phyloP scores from a whole-genome alignment of 768 basidiomycete genomes.

The Rhizopogon vinicolor region DNA sequence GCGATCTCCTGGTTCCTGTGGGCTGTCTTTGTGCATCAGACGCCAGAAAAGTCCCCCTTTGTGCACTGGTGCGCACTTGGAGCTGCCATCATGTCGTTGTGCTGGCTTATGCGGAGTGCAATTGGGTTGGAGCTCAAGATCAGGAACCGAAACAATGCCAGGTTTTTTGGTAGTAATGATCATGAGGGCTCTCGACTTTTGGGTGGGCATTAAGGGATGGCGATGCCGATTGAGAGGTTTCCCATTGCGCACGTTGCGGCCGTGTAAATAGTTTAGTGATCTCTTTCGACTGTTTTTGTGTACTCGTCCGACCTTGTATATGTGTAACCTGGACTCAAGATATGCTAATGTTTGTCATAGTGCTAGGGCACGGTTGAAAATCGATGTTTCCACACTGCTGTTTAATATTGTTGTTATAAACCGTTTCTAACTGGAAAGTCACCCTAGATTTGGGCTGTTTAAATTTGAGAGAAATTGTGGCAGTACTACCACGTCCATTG shows the following conservation, averaged over 20 bases:
- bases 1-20: slow-evolving; percentile 65
- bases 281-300: background rate
- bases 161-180: slow-evolving; percentile 21
- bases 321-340: background rate
- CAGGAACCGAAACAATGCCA: slow-evolving; percentile 21
- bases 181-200: slow-evolving; percentile 27
- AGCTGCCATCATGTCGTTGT: slow-evolving; percentile 56
- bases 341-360: background rate
- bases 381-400: too few species aligned
- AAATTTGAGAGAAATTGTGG: too few species aligned
- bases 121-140: slow-evolving; percentile 34
- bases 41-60: slow-evolving; percentile 39
- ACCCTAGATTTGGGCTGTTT: too few species aligned
- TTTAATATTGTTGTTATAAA: too few species aligned
- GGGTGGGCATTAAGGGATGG: slow-evolving; percentile 18
- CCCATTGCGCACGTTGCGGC: background rate
- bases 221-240: background rate
- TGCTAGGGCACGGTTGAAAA: too few species aligned
- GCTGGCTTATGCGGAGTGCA: slow-evolving; percentile 57
- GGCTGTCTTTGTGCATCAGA: slow-evolving; percentile 56
- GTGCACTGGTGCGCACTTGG: slow-evolving; percentile 66
- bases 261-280: slow-evolving; percentile 1
- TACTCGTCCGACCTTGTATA: background rate
- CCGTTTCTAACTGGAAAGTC: too few species aligned
- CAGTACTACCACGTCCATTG: too few species aligned